A percentile compares a stretch with the other conserved stretches of the same genome.
Conservation (phyloP, 192 early-diverging fungal genomes). For the Coemansia javaensis region DNA sequence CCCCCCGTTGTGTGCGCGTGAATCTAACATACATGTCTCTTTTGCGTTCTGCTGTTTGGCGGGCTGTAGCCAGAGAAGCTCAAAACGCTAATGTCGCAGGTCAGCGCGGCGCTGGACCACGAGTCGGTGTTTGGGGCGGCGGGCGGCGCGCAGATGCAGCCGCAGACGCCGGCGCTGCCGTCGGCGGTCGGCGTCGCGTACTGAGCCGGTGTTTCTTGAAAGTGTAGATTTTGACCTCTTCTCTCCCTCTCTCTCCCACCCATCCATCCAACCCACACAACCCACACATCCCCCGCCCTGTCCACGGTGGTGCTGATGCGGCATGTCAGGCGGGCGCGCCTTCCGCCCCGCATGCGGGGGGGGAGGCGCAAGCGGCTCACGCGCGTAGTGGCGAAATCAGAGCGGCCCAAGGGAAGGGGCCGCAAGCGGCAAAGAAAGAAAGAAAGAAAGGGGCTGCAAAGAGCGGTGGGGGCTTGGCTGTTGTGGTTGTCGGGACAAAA, state of each 20-base stretch:
- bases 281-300: too few species aligned
- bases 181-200: constrained; percentile 21
- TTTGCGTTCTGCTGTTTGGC: neutral
- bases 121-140: constrained; percentile 17
- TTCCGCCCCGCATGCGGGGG: too few species aligned
- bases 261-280: neutral
- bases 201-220: neutral
- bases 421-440: too few species aligned
- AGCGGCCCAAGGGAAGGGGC: too few species aligned
- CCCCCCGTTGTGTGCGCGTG: too few species aligned
- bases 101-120: constrained; percentile 40
- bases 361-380: too few species aligned
- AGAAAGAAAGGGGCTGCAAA: too few species aligned
- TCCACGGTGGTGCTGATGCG: too few species aligned
- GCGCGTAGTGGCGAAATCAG: too few species aligned
- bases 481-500: too few species aligned
- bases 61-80: constrained; percentile 47
- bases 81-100: constrained; percentile 46
- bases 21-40: neutral
- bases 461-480: too few species aligned
- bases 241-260: neutral
- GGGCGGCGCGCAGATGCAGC: constrained; percentile 1
- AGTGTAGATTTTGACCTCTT: neutral
- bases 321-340: too few species aligned
- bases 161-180: constrained; percentile 4